Evolutionary conservation across 2,329 filamentous ascomycete genomes (phyloP).

Genomic region (Penicillium sp.): DNA sequence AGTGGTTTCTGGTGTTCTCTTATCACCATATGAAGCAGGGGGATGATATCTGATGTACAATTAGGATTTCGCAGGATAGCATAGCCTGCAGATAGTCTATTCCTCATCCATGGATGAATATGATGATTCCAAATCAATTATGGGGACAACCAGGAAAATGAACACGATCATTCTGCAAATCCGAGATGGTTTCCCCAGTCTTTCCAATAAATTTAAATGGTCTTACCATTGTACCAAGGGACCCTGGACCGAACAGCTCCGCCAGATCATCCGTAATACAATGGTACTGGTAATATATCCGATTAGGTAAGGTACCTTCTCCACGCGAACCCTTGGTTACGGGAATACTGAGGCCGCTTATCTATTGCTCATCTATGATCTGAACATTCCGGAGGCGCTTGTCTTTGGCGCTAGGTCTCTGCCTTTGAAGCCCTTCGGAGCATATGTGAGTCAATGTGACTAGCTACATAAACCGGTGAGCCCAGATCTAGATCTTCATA

Average conservation of each 20-base stretch:
- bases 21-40: no score
- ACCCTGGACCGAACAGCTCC: conserved; percentile 13
- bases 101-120: not conserved
- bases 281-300: conserved; percentile 11
- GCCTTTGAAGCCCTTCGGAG: not conserved
- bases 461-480: not conserved
- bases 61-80: no score
- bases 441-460: no score
- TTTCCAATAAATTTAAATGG: conserved; percentile 21
- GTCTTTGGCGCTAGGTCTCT: not conserved
- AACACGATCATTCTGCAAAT: not conserved
- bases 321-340: not conserved
- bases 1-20: not conserved
- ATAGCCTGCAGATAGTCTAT: conserved; percentile 3
- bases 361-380: not conserved
- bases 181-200: not conserved
- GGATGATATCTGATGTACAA: no score
- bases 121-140: conserved; percentile 16
- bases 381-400: not conserved
- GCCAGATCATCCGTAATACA: conserved; percentile 9
- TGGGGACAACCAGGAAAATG: not conserved
- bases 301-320: not conserved
- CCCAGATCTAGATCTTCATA: conserved; percentile 18
- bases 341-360: not conserved
- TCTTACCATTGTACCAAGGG: not conserved